Conservation (phyloP, 805 yeast species). For the Kodamaea hsintzibuensis region DNA sequence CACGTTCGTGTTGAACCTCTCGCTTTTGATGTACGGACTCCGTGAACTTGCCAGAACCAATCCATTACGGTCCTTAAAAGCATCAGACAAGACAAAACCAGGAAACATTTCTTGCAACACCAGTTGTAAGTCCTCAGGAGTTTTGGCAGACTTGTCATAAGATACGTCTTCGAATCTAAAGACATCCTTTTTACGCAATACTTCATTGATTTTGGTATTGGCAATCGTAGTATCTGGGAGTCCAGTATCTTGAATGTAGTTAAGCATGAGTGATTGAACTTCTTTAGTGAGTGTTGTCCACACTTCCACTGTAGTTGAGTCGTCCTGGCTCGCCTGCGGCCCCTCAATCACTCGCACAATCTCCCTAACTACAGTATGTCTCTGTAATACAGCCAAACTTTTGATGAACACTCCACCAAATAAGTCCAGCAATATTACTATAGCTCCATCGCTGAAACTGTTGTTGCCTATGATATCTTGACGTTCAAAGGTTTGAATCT, state of each 20-base stretch:
- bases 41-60: neutral
- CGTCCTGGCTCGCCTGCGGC: neutral
- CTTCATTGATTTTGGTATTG: constrained; percentile 21
- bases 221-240: constrained; percentile 10
- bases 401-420: constrained; percentile 70
- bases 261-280: constrained; percentile 29
- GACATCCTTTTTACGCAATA: constrained; percentile 23
- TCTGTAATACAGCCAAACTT: constrained; percentile 62
- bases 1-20: constrained; percentile 53
- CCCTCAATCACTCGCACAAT: constrained; percentile 39
- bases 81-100: constrained; percentile 48
- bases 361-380: constrained; percentile 65
- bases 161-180: constrained; percentile 36
- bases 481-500: constrained; percentile 32
- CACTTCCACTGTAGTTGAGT: constrained; percentile 9
- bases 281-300: constrained; percentile 39
- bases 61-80: constrained; percentile 17
- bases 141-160: constrained; percentile 19
- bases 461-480: constrained; percentile 26
- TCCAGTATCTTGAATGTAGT: constrained; percentile 32
- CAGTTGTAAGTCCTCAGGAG: constrained; percentile 32
- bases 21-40: constrained; percentile 59
- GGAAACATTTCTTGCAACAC: constrained; percentile 67
- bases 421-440: constrained; percentile 63
- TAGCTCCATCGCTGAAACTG: constrained; percentile 47